Base-by-base conservation (phyloP, 768 basidiomycete species). In the Lactifluus volemus region DNA sequence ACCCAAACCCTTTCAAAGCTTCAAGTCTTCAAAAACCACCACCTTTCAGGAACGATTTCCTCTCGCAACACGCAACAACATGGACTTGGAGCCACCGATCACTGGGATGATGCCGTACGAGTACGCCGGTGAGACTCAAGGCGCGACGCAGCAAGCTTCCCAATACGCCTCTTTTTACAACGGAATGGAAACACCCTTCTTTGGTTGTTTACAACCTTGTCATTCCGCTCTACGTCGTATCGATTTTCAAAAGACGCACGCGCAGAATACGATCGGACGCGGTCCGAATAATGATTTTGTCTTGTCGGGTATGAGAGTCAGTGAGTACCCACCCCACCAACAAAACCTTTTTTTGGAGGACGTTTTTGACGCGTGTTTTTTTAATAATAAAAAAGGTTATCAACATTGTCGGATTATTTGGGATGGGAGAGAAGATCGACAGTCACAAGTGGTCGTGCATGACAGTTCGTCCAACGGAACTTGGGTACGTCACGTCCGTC, bases 381-480 rank as follows among this genome's bases (percentile, higher is more conserved):
- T 71, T 71, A 32, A 21, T 47, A 4, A 1, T 10, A 19, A 19
- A 1, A 8, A 65, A 82, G 78, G 75, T 70, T 84, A 83, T 67
- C 71, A 68, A 7, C 87, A 89, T 67, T 83, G 81, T 67, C 68
- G 68, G 21, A 78, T 89, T 47, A 70, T 69, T 7, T 88, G 85
- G 86, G 81, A 86, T 67, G 83, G 82, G 5, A 70, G 70, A 14
- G 77, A 80, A 36, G 68, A 70, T 29, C 63, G 67, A n/a, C 67
- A 68, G 38, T 73, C 79, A 0, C 74, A 74, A 11, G 76, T 87
- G 11, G 73, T 72, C 17, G 78, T 88, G 11, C 70, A 69, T 4
- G 87, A 89, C 71, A 64, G 72, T 47, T 86, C 84, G 38, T 86
- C 83, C 61, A 91, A 90, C 65, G 89, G 89, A 2, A 89, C 89